Conservation (phyloP, 2,329 filamentous ascomycete species). For the Fusarium sp. region DNA sequence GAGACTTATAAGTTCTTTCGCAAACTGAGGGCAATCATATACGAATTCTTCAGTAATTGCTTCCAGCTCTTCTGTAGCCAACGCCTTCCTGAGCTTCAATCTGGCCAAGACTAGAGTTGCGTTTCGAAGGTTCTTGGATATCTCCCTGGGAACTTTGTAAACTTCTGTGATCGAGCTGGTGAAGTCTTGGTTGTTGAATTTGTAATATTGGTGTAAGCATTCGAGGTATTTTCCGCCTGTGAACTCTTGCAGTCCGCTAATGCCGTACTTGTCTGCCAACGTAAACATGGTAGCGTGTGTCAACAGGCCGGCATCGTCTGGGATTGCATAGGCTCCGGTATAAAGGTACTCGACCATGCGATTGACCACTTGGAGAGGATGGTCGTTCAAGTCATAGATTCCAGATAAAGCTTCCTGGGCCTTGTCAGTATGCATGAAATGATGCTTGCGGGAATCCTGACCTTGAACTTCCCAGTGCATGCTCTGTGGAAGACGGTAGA, state of each 20-base stretch:
- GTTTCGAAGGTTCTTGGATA: fast-evolving
- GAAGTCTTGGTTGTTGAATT: neutral
- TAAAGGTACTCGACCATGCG: neutral
- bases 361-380: neutral
- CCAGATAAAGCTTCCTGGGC: neutral
- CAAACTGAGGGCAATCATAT: no score
- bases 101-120: fast-evolving
- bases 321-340: neutral
- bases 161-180: neutral
- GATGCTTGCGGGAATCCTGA: fast-evolving
- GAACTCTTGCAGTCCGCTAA: neutral
- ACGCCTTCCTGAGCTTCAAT: no score
- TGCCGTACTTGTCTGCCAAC: neutral
- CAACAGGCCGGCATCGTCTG: neutral
- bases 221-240: neutral
- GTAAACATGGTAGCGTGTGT: neutral
- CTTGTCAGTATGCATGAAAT: neutral
- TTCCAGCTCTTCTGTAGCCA: no score
- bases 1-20: no score
- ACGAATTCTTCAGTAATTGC: no score
- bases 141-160: neutral
- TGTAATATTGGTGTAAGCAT: neutral
- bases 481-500: neutral
- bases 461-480: neutral
- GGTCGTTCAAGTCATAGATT: neutral